A percentile compares a stretch with the other conserved stretches of the same genome.
Evolutionary conservation across 1,284 basidiomycete genomes (phyloP).

Genomic region (Apiotrichum akiyoshidainum): DNA sequence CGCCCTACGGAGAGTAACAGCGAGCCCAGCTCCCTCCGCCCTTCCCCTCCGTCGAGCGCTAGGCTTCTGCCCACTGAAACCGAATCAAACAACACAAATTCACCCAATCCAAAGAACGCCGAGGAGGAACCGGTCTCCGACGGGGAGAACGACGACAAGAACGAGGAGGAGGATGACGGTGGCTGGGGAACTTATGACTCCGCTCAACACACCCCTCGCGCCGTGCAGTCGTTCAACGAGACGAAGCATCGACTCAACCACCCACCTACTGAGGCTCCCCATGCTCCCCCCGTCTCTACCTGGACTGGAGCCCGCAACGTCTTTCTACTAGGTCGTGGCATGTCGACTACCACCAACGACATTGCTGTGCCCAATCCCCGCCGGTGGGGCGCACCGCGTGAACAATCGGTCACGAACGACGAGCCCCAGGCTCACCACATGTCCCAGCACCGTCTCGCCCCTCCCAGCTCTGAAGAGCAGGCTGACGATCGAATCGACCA

Average conservation of each 20-base stretch:
- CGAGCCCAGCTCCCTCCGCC: neutral
- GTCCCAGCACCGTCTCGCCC: neutral
- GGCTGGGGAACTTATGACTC: neutral
- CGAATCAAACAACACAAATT: too few species aligned
- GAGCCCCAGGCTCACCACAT: too few species aligned
- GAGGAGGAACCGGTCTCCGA: too few species aligned
- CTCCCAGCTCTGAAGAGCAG: neutral
- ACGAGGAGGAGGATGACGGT: neutral
- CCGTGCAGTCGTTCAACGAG: neutral
- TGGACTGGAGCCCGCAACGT: neutral
- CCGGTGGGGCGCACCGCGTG: neutral
- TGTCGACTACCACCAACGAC: neutral
- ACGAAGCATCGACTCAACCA: too few species aligned
- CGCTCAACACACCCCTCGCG: neutral
- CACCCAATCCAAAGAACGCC: too few species aligned
- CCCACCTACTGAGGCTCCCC: too few species aligned
- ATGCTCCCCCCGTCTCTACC: neutral
- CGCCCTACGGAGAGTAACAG: neutral
- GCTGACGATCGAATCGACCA: slow-evolving; percentile 1
- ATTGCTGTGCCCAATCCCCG: slow-evolving; percentile 8
- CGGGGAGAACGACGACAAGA: neutral
- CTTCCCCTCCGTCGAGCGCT: neutral
- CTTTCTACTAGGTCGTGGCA: neutral
- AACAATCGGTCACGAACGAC: too few species aligned
- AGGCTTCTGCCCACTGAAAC: neutral